Evolutionary conservation across 108 stramenopile species (phyloP), one percentile per base, ranked within the genome.

Genomic region (Cylindrotheca closterium): DNA sequence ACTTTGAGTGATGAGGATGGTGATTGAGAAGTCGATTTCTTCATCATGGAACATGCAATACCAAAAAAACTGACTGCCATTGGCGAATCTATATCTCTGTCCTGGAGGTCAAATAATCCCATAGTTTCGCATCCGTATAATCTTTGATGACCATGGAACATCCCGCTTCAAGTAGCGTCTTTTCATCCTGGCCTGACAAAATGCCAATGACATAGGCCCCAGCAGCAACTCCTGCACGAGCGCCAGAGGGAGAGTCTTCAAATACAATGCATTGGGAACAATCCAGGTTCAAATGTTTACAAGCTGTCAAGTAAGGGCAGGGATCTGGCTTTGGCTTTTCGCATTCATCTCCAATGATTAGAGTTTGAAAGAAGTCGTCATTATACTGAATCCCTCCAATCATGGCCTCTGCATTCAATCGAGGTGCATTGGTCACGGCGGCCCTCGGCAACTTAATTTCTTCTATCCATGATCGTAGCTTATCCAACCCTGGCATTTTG

Each of bases 221-320:
- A n/a, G 68, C 68, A 1, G 68, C 68, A 22, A 62, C 68, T 22
- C 68, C 68, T 10, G 68, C 68, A 17, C 18, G n/a, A 12, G 70
- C 65, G 4, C 70, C 70, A n/a, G 70, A 65, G 4, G 70, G 70
- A n/a, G 64, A 66, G 52, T 72, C 70, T 37, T 72, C 70, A 30
- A 72, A 47, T 55, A 72, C 70, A 0, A 72, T 56, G 46, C 70
- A 72, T 19, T 34, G n/a, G 0, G 24, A 10, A 17, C 30, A 27
- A 10, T 18, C 56, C 8, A 72, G 28, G 4, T 21, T 21, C 19
- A 72, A 26, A 26, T 2, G 48, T 25, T 65, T n/a, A 29, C 63
- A 55, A 0, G 56, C 70, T 4, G 58, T 65, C 8, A 72, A 32
- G 26, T 72, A 72, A 18, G 70, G 70, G 27, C 58, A 55, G 0